Conservation (phyloP, 805 yeast genomes). For the Teunomyces funiuensis region DNA sequence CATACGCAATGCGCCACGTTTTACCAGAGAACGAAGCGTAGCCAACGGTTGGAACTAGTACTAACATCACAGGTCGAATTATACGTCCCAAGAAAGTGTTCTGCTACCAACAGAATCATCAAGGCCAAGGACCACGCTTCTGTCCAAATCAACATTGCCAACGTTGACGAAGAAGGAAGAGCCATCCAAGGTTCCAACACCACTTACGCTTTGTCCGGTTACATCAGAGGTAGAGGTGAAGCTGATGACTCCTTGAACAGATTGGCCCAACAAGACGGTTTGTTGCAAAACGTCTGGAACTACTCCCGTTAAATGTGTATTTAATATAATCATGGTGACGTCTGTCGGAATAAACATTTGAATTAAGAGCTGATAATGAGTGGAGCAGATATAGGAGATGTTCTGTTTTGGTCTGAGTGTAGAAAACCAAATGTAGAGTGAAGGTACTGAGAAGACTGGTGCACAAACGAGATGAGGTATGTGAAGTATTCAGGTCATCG, state of each 20-base stretch:
- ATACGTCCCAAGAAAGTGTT: constrained; percentile 99
- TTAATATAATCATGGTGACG: constrained; percentile 15
- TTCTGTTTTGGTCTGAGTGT: too few species aligned
- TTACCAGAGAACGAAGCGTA: not conserved
- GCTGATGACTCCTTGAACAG: constrained; percentile 99
- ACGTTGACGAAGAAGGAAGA: constrained; percentile 96
- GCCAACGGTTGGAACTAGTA: constrained; percentile 9
- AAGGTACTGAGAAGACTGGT: too few species aligned
- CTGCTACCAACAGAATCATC: constrained; percentile 99
- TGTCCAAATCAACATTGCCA: constrained; percentile 97
- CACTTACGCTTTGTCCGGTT: constrained; percentile 96
- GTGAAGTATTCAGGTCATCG: too few species aligned
- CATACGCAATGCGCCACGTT: not conserved
- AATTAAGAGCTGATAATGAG: not conserved
- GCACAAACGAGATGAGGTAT: too few species aligned
- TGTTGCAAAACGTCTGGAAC: constrained; percentile 93
- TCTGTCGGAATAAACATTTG: constrained; percentile 4
- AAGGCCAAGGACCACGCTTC: constrained; percentile 99
- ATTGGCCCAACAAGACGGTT: constrained; percentile 98
- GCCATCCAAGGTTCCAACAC: constrained; percentile 87
- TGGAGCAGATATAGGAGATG: too few species aligned
- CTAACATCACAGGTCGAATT: constrained; percentile 82
- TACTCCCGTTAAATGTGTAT: constrained; percentile 74
- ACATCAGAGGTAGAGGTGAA: constrained; percentile 98
- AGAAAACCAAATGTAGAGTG: too few species aligned